Base-by-base conservation (phyloP, 1,284 basidiomycete species). In the Vanrija humicola region DNA sequence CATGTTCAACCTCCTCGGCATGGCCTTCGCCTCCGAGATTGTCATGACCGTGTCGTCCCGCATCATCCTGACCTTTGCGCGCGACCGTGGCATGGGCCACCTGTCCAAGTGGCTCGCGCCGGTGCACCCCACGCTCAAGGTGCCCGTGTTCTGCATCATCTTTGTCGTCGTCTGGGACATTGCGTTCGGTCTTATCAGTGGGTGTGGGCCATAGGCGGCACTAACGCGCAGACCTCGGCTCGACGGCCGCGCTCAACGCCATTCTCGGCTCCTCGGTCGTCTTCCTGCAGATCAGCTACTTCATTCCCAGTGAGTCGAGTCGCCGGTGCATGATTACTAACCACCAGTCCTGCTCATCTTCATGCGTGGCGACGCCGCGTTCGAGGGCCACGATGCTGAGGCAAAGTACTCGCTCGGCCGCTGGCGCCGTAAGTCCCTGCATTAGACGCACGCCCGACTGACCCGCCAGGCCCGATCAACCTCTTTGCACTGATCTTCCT, bases 111-210 rank as follows among this genome's bases (percentile, higher is more conserved):
- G 1, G 19, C 28, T 57, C n/a, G 40, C 43, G 3, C 47, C 46
- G 43, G 59, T 58, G 19, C 46, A 55, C 19, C 54, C 59, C 25
- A 51, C 23, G 16, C 57, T 63, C 29, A 64, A 65, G 29, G 64
- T 66, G 21, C 68, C 68, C 3, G 50, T 68, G 23, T 58, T 52
- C 42, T 64, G 61, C 12, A 58, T 65, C 50, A 38, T 58, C 26
- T 44, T 68, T 15, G 46, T 64, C 54, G 26, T 82, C 0, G 52
- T 64, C 6, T 79, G 86, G 58, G 66, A 68, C 46, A 60, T 73
- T 45, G 61, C 76, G 43, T 76, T 75, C 46, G 74, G 73, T 77
- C 83, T 64, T 64, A 83, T 56, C 76, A 85, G 79, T 69, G 72
- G 76, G 77, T 0, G 63, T 78, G 46, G 77, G 77, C 58, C 75